Base-by-base conservation (phyloP, 2,329 filamentous ascomycete genomes). In the Pestalotiopsis sp. region DNA sequence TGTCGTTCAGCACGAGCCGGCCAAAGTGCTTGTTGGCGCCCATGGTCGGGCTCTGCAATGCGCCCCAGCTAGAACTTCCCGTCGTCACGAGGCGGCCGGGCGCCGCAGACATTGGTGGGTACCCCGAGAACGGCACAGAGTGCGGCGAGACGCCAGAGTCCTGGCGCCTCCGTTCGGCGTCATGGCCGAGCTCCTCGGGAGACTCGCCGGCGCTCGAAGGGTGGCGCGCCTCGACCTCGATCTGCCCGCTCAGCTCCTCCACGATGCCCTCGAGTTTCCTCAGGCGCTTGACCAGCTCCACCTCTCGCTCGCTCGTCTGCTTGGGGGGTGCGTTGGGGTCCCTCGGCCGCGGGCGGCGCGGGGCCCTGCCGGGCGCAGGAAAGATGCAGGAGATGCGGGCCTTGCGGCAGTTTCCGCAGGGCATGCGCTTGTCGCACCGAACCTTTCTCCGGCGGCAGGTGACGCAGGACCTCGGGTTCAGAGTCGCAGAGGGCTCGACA, bases 261-360 rank as follows among this genome's bases (percentile, higher is more conserved):
- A 94, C 92, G 35, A 94, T 92, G 58, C 91, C 91, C 77, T 94
- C 92, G 30, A 94, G 80, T 77, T 92, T 91, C 69, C 89, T 83
- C 75, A 94, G 76, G 13, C 92, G 84, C 78, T 93, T 92, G 78
- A 94, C 83, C 68, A 94, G 81, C 80, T 94, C 92, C 56, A 86
- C 81, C 77, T 91, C 89, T 59, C 88, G 83, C 75, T 89, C 87
- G 73, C 84, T 89, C 67, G 87, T 86, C 65, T 83, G 86, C 73
- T 87, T 86, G n/a, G 83, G 79, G 22, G 83, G 81, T 65, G 88
- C 88, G 74, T 91, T 91, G 5, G 88, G 87, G 59, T 91, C 86
- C 75, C 91, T 92, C 38, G 85, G 82, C 20, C 90, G 85, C 69
- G 87, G 85, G 72, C 91, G 89, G 56, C 91, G 84, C 10, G 91